Percentiles rank a stretch among this genome's conserved stretches.
Conservation (phyloP, 371 early-diverging fungal species). For the Blastocladiella emersonii region DNA sequence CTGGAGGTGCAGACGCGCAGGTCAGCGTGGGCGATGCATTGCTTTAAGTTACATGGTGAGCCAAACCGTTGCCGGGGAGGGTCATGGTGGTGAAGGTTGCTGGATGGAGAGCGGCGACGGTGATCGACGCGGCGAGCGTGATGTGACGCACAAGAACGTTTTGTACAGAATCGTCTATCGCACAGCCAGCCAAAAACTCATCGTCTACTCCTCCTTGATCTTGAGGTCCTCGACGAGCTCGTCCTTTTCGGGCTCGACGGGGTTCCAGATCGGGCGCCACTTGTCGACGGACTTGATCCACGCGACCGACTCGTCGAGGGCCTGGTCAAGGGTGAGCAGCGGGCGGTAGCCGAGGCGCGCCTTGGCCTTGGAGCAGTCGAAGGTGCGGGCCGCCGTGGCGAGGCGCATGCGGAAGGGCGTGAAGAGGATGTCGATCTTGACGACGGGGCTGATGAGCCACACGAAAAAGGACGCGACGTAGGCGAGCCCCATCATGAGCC, state of each 20-base stretch:
- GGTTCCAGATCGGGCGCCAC: background rate
- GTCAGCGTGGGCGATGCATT: too few species aligned
- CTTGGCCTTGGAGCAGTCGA: background rate
- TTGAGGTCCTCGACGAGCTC: background rate
- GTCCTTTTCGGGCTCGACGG: background rate
- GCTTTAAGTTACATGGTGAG: too few species aligned
- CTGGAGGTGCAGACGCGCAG: background rate
- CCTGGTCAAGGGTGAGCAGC: background rate
- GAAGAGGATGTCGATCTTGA: background rate
- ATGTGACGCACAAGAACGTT: too few species aligned
- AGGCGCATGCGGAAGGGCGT: background rate
- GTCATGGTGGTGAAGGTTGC: too few species aligned
- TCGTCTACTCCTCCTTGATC: background rate
- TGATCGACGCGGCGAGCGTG: too few species aligned
- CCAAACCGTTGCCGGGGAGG: too few species aligned
- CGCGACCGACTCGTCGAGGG: background rate
- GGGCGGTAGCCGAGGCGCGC: background rate
- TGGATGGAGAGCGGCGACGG: too few species aligned
- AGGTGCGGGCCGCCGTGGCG: background rate
- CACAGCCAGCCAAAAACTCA: too few species aligned
- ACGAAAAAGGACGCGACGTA: background rate
- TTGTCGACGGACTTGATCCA: constrained; percentile 1
- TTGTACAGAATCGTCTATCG: too few species aligned
- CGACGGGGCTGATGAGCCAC: background rate
- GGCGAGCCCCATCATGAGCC: background rate